phyloP scores from a whole-genome alignment of 805 yeast species.

The Saccharomycopsis synnaedendra region DNA sequence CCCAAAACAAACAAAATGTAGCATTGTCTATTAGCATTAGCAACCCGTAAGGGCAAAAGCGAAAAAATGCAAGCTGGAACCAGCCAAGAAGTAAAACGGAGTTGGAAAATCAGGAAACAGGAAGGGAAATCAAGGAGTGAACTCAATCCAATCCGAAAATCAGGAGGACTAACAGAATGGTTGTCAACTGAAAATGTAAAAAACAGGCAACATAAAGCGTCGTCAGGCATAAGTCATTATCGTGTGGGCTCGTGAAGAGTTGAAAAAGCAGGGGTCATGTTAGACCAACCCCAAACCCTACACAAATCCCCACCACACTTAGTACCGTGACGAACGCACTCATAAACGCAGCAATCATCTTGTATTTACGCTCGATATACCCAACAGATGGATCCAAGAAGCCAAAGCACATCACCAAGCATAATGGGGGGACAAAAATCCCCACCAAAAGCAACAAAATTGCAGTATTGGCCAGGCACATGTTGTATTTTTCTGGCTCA shows the following conservation, averaged over 20 bases:
- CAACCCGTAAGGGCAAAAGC: too few relatives aligned
- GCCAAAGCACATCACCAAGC: constrained; percentile 15
- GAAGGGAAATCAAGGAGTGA: background rate
- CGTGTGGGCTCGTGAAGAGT: too few relatives aligned
- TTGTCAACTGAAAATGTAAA: too few relatives aligned
- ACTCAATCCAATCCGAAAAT: background rate
- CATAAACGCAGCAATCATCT: constrained; percentile 14
- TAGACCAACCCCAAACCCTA: constrained; percentile 36
- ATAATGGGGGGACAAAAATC: constrained; percentile 16
- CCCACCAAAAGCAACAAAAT: constrained; percentile 10
- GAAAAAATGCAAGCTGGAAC: too few relatives aligned
- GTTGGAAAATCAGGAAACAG: too few relatives aligned
- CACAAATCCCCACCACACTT: constrained; percentile 30
- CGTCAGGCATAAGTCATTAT: too few relatives aligned
- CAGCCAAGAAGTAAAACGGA: too few relatives aligned
- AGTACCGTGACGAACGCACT: constrained; percentile 9
- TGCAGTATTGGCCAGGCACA: constrained; percentile 9
- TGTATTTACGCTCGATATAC: constrained; percentile 13
- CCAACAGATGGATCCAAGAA: constrained; percentile 15
- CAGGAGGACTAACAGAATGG: background rate
- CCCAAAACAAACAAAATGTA: too few relatives aligned
- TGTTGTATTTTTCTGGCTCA: background rate
- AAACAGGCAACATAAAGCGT: too few relatives aligned
- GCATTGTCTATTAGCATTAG: too few relatives aligned
- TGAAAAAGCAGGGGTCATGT: constrained; percentile 4